These are phyloP conservation scores for Mentha longifolia DNA, from an alignment of 257 asterid species.

Conservation along the genomic window DNA sequence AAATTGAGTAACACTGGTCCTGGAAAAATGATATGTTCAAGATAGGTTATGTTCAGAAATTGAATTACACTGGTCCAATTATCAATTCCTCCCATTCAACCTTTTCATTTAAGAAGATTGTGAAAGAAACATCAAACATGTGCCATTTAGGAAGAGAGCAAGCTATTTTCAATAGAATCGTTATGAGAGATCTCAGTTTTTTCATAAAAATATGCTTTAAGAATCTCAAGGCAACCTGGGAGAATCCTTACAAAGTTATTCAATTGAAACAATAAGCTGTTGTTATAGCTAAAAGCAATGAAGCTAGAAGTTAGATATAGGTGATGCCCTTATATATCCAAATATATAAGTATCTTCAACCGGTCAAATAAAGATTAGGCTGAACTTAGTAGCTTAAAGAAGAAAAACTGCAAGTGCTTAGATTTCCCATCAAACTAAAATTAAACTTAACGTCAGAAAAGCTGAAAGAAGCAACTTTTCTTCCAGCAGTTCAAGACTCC, in stretches of 20 bases:
- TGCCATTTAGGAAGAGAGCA: background rate
- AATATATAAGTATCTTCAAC: slow-evolving; percentile 1
- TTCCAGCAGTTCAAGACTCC: background rate
- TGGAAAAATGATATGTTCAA: no score
- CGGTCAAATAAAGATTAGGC: background rate
- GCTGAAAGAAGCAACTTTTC: background rate
- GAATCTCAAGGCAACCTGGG: background rate
- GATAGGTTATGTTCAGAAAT: no score
- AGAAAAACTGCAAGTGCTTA: background rate
- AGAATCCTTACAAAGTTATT: background rate
- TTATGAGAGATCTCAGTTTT: background rate
- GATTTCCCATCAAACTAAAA: slow-evolving; percentile 7
- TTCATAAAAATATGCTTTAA: background rate
- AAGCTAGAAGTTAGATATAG: background rate
- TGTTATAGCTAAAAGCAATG: background rate
- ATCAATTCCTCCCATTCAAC: background rate
- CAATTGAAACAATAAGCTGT: background rate
- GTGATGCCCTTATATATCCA: slow-evolving; percentile 14
- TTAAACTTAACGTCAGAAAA: background rate
- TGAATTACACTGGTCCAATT: background rate
- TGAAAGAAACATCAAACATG: slow-evolving; percentile 4
- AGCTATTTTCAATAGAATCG: no score
- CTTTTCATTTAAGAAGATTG: background rate
- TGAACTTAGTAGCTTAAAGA: background rate
- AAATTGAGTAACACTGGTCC: no score